Evolutionary conservation across 2,329 filamentous ascomycete genomes (phyloP).

Genomic region (Lasiodiplodia sp.): DNA sequence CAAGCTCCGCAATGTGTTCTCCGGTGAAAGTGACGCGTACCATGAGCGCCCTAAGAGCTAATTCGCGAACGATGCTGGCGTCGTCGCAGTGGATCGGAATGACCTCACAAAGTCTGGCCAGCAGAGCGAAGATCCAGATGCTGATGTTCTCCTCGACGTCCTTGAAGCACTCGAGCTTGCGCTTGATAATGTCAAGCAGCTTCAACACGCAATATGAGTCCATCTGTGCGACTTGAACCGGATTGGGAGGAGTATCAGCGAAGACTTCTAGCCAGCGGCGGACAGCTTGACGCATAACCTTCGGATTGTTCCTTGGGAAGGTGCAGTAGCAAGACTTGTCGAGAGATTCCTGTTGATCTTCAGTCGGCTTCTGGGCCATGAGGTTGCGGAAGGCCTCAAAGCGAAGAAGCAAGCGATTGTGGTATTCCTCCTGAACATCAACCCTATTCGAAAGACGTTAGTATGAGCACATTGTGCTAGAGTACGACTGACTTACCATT

Average conservation of each 20-base stretch:
- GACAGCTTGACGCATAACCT: constrained; percentile 44
- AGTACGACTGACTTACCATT: neutral
- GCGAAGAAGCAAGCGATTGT: constrained; percentile 57
- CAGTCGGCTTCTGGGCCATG: neutral
- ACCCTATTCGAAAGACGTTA: neutral
- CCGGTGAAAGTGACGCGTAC: constrained; percentile 59
- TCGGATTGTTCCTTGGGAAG: constrained; percentile 34
- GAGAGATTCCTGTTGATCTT: constrained; percentile 5
- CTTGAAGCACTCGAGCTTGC: constrained; percentile 69
- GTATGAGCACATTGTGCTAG: neutral
- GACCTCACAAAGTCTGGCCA: constrained; percentile 76
- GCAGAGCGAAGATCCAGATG: constrained; percentile 83
- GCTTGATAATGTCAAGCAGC: constrained; percentile 66
- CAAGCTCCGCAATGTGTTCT: constrained; percentile 37
- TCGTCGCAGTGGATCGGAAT: constrained; percentile 51
- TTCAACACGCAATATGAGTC: constrained; percentile 71
- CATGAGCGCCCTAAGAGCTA: constrained; percentile 78
- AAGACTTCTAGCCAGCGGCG: constrained; percentile 32
- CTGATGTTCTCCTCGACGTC: constrained; percentile 72
- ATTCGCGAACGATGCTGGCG: constrained; percentile 65
- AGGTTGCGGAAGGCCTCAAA: constrained; percentile 8
- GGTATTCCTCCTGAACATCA: constrained; percentile 55
- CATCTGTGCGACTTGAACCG: constrained; percentile 60
- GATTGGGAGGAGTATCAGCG: constrained; percentile 51
- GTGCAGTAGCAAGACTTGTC: constrained; percentile 22